Base-by-base conservation (phyloP, 2,329 filamentous ascomycete genomes). In the Pezicula neosporulosa region DNA sequence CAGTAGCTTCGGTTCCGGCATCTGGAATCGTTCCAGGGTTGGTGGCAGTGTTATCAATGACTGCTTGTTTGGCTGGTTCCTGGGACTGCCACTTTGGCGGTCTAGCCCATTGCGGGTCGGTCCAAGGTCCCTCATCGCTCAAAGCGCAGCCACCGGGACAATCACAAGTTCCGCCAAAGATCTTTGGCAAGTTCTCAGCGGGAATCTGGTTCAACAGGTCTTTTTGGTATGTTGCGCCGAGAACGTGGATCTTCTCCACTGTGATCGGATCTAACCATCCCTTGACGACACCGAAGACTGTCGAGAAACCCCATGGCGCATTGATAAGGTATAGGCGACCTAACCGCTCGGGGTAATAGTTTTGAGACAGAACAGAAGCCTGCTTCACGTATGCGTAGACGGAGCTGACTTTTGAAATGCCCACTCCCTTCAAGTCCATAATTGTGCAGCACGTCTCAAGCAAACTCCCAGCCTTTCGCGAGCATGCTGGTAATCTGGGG, bases 321-420 rank as follows among this genome's bases (percentile, higher is more conserved):
- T 99, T 99, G 84, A 99, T 97, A 63, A 99, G 77, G 80, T 96
- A 99, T 68, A 99, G 81, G 74, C 91, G 92, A 66, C 94, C 94
- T 53, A 99, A 80, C 53, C 94, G 89, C 80, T 99, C 94, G 7
- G 94, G 94, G 76, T 99, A 99, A 83, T 97, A 96, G 82, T 97
- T 96, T 75, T 97, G 94, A 59, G 90, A 96, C 74, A 99, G 89
- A 69, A 77, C 85, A 33, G 90, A 94, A 43, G 90, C 91, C 68
- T 87, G 82, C 65, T 83, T 83, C 61, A 99, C 82, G 76, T 97
- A 97, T 49, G 83, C 81, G 77, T 95, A 96, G 52, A 97, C 93
- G 55, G 87, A 87, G 56, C 84, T 81, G 41, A 90, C 85, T 73
- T 88, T 94, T 68, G 78, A 80, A 62, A 97, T 75, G 53, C 90